phyloP scores from a whole-genome alignment of 345 rosid genomes.

The Clausena lansium region DNA sequence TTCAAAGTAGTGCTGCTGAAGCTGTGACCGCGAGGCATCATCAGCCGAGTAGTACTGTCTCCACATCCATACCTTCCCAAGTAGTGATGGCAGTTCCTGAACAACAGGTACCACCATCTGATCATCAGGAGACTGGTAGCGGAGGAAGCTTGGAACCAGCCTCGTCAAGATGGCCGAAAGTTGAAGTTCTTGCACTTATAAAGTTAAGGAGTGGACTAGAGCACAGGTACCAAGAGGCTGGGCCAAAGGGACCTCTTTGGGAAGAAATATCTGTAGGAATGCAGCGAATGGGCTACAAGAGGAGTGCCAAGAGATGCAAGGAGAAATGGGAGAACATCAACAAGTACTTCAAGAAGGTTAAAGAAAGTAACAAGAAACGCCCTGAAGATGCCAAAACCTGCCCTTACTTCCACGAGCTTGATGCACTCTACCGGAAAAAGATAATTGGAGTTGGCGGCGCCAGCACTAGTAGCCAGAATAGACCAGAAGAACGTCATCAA shows the following conservation, averaged over 20 bases:
- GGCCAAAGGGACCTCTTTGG: slow-evolving; percentile 83
- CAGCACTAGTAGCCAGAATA: slow-evolving; percentile 16
- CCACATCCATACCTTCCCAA: slow-evolving; percentile 22
- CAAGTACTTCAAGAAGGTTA: slow-evolving; percentile 87
- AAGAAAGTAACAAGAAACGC: slow-evolving; percentile 77
- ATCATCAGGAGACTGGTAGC: slow-evolving; percentile 27
- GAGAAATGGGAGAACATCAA: slow-evolving; percentile 95
- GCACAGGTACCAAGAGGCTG: slow-evolving; percentile 59
- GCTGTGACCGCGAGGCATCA: not conserved
- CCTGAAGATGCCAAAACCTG: slow-evolving; percentile 90
- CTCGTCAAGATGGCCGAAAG: slow-evolving; percentile 80
- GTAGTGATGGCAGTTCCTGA: slow-evolving; percentile 51
- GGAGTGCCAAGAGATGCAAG: slow-evolving; percentile 76
- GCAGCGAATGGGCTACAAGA: slow-evolving; percentile 61
- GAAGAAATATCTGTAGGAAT: slow-evolving; percentile 70
- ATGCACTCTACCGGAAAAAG: slow-evolving; percentile 64
- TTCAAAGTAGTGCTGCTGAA: slow-evolving; percentile 8
- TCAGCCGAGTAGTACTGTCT: not conserved
- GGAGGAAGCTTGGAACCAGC: slow-evolving; percentile 36
- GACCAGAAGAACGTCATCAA: slow-evolving; percentile 14
- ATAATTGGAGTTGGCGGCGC: slow-evolving; percentile 29
- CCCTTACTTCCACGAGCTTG: slow-evolving; percentile 83
- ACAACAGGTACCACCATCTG: slow-evolving; percentile 39
- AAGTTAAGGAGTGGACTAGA: slow-evolving; percentile 60
- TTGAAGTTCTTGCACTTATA: slow-evolving; percentile 69